A percentile compares a stretch with the other conserved stretches of the same genome.
phyloP scores from a whole-genome alignment of 805 yeast genomes.

The Candida nemodendra region DNA sequence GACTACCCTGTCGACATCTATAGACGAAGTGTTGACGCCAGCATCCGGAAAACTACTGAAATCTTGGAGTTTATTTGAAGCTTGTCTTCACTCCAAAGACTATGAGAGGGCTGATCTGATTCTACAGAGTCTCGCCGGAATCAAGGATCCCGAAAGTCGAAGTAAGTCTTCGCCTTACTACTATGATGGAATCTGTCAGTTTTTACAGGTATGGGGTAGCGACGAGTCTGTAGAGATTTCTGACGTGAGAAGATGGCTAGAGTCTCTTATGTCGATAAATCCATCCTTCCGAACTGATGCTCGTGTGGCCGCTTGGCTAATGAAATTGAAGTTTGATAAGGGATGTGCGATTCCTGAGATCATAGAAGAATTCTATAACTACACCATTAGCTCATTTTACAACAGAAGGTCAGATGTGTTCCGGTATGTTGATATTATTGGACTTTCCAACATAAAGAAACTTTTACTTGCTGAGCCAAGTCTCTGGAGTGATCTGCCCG shows the following conservation, averaged over 20 bases:
- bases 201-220: constrained; percentile 41
- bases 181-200: constrained; percentile 67
- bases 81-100: constrained; percentile 66
- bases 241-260: constrained; percentile 27
- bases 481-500: constrained; percentile 24
- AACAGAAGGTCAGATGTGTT: constrained; percentile 35
- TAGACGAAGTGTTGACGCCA: constrained; percentile 30
- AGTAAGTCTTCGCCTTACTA: constrained; percentile 39
- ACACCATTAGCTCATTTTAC: constrained; percentile 17
- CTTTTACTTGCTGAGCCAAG: constrained; percentile 33
- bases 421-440: constrained; percentile 45
- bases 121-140: constrained; percentile 56
- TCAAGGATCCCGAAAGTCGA: constrained; percentile 30
- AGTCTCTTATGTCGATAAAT: constrained; percentile 17
- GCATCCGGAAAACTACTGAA: constrained; percentile 24
- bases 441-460: constrained; percentile 40
- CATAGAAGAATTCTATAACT: constrained; percentile 17
- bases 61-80: constrained; percentile 72
- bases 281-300: constrained; percentile 25
- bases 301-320: constrained; percentile 31
- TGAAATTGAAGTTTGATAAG: constrained; percentile 27
- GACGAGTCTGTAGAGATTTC: constrained; percentile 22
- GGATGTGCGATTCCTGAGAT: constrained; percentile 13
- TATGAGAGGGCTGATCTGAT: constrained; percentile 69
- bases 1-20: constrained; percentile 19